Conservation (phyloP, 2,329 filamentous ascomycete genomes). For the Sphaerulina populicola region DNA sequence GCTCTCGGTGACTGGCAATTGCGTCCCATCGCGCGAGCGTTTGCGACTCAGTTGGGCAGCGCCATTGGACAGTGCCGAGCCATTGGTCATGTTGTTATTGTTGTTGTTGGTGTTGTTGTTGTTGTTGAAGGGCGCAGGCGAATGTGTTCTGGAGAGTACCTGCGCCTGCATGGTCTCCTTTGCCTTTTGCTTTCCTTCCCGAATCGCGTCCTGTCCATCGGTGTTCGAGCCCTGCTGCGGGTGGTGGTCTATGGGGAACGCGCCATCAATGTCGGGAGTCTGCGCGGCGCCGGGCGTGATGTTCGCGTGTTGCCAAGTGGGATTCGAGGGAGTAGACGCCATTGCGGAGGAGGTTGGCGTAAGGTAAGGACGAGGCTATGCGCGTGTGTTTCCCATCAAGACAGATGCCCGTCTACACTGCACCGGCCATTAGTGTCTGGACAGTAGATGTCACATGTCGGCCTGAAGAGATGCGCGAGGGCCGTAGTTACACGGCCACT, state of each 20-base stretch:
- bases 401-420: background rate
- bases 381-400: conserved; percentile 10
- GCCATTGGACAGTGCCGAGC: conserved; percentile 39
- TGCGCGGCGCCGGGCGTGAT: conserved; percentile 21
- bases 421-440: conserved; percentile 3
- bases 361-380: conserved; percentile 1
- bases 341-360: background rate
- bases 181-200: conserved; percentile 53
- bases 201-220: conserved; percentile 40
- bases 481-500: background rate
- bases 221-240: conserved; percentile 14
- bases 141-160: conserved; percentile 30
- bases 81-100: conserved; percentile 21
- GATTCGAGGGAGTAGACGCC: conserved; percentile 8
- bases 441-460: background rate
- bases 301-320: conserved; percentile 12
- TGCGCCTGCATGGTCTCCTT: conserved; percentile 51
- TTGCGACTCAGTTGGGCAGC: conserved; percentile 45
- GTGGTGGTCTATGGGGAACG: conserved; percentile 11
- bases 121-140: conserved; percentile 24
- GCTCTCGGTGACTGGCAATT: conserved; percentile 36
- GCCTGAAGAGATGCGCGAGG: background rate
- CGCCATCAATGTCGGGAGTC: conserved; percentile 17
- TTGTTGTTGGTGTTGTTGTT: too few relatives aligned
- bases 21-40: conserved; percentile 52